Conservation (phyloP, 1,139 yeast genomes). For the Yamadazyma triangularis region DNA sequence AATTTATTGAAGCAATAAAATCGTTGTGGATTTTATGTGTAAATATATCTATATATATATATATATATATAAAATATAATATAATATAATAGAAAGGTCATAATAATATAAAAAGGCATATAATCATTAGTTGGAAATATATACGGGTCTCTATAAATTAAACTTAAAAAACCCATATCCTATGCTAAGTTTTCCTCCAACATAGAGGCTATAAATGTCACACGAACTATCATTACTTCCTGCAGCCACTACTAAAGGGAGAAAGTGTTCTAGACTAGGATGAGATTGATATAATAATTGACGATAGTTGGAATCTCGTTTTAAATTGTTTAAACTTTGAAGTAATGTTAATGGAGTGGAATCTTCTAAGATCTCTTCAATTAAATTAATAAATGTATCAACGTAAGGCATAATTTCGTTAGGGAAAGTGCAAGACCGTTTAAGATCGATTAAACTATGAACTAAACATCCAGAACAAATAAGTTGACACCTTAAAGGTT, state of each 20-base stretch:
- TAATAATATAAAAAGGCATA: too few relatives aligned
- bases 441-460: conserved; percentile 61
- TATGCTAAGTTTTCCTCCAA: conserved; percentile 39
- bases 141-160: too few relatives aligned
- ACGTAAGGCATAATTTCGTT: conserved; percentile 42
- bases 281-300: conserved; percentile 51
- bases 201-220: conserved; percentile 45
- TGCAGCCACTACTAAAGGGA: conserved; percentile 64
- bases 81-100: too few relatives aligned
- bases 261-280: conserved; percentile 71
- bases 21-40: too few relatives aligned
- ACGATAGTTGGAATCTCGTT: conserved; percentile 15
- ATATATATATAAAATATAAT: too few relatives aligned
- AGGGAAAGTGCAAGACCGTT: conserved; percentile 15
- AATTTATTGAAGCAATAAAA: conserved; percentile 30
- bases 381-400: conserved; percentile 10
- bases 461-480: conserved; percentile 76
- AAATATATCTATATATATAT: too few relatives aligned
- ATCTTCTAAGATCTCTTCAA: conserved; percentile 9
- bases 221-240: conserved; percentile 44
- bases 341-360: conserved; percentile 18
- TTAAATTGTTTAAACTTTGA: conserved; percentile 29
- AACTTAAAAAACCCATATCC: conserved; percentile 70
- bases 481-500: conserved; percentile 32
- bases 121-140: too few relatives aligned